Percentiles rank a stretch among this genome's conserved stretches.
Evolutionary conservation across 345 rosid genomes (phyloP).

Genomic region (Cardamine resedifolia): DNA sequence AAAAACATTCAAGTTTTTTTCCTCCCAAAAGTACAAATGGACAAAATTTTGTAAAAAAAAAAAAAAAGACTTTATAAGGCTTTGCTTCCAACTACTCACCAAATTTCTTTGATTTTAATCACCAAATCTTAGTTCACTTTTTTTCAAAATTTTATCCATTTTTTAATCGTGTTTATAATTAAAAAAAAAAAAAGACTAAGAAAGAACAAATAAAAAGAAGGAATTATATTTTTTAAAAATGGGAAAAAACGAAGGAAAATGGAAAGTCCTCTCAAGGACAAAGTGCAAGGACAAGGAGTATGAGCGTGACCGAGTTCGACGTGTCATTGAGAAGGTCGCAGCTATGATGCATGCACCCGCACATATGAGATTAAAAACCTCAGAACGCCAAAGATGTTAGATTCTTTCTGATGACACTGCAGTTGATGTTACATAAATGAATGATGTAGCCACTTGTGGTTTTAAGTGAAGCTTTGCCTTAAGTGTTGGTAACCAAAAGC

Average conservation of each 20-base stretch:
- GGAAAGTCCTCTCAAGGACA: no score
- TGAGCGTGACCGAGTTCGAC: background rate
- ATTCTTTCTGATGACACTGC: background rate
- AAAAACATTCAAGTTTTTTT: background rate
- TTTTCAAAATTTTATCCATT: no score
- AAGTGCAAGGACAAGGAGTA: background rate
- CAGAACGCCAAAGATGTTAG: no score
- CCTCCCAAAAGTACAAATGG: background rate
- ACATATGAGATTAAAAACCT: background rate
- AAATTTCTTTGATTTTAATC: background rate
- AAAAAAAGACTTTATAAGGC: background rate
- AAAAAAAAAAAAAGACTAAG: no score
- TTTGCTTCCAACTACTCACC: background rate
- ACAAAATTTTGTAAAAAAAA: background rate
- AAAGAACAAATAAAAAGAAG: background rate
- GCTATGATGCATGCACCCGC: background rate
- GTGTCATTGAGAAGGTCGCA: background rate
- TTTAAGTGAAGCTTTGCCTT: background rate
- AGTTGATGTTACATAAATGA: background rate
- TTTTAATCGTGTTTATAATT: no score
- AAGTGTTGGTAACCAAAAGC: background rate
- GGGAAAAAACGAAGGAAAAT: background rate
- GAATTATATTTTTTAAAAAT: no score
- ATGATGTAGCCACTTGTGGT: conserved; percentile 7
- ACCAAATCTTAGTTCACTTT: no score